Evolutionary conservation across 768 basidiomycete genomes (phyloP).

Genomic region (Lentinula boryana): DNA sequence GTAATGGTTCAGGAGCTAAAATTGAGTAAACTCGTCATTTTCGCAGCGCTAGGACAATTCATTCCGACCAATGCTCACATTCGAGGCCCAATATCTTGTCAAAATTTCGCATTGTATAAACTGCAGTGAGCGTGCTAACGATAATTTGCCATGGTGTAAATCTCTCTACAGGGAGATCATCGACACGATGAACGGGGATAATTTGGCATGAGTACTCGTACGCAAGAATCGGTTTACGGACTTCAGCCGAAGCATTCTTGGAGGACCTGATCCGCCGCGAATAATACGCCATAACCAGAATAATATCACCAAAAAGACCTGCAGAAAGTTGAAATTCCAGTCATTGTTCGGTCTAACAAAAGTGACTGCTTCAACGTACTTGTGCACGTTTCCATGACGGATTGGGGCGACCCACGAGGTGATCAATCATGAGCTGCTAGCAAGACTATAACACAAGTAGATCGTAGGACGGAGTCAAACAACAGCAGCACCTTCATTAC

Average conservation of each 20-base stretch:
- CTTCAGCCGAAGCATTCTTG: conserved; percentile 61
- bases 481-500: not conserved
- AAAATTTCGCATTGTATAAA: conserved; percentile 80
- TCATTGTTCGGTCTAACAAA: not conserved
- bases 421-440: conserved; percentile 75
- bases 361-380: conserved; percentile 30
- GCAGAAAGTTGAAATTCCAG: not conserved
- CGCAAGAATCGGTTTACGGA: conserved; percentile 53
- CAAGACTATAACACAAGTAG: not conserved
- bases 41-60: not conserved
- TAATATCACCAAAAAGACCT: conserved; percentile 87
- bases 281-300: conserved; percentile 88
- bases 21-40: conserved; percentile 5
- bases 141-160: conserved; percentile 98
- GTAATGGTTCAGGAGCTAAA: conserved; percentile 84
- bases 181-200: not conserved
- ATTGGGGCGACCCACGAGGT: conserved; percentile 81
- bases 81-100: conserved; percentile 81
- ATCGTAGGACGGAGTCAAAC: not conserved
- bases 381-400: conserved; percentile 88
- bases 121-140: conserved; percentile 73
- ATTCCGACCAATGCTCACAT: conserved; percentile 38
- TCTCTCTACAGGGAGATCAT: conserved; percentile 37
- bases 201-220: conserved; percentile 27
- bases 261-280: conserved; percentile 57